Conservation (phyloP, 1,139 yeast genomes). For the Lodderomyces pseudojiufengensis region DNA sequence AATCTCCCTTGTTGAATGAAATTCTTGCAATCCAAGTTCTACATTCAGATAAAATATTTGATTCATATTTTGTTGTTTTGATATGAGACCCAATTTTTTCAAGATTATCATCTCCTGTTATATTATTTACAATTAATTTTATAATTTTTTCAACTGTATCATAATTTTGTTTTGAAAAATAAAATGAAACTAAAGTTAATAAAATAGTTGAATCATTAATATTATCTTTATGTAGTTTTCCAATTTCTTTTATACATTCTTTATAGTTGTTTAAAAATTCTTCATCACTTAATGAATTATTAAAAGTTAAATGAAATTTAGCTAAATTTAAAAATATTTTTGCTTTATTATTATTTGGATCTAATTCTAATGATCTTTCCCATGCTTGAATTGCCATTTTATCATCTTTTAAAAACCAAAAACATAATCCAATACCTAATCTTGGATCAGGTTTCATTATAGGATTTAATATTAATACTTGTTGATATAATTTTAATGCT, state of each 20-base stretch:
- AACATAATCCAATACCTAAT: slow-evolving; percentile 91
- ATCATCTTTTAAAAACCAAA: slow-evolving; percentile 81
- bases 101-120: slow-evolving; percentile 18
- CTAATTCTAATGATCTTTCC: slow-evolving; percentile 72
- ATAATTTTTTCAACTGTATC: slow-evolving; percentile 57
- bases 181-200: slow-evolving; percentile 48
- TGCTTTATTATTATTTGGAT: slow-evolving; percentile 60
- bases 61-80: slow-evolving; percentile 27
- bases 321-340: slow-evolving; percentile 65
- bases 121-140: slow-evolving; percentile 42
- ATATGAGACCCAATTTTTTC: slow-evolving; percentile 18
- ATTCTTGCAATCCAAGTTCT: slow-evolving; percentile 86
- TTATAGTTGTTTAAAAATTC: slow-evolving; percentile 52
- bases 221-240: slow-evolving; percentile 24
- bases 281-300: slow-evolving; percentile 54
- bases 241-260: slow-evolving; percentile 36
- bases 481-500: slow-evolving; percentile 82
- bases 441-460: slow-evolving; percentile 85
- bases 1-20: slow-evolving; percentile 55
- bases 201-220: slow-evolving; percentile 37
- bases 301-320: slow-evolving; percentile 63
- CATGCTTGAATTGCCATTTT: slow-evolving; percentile 77
- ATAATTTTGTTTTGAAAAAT: slow-evolving; percentile 58
- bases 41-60: slow-evolving; percentile 64
- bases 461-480: slow-evolving; percentile 74